Evolutionary conservation across 495 filamentous ascomycete genomes (phyloP), one percentile per base, ranked within the genome.

Genomic region (Neurospora cerealis): DNA sequence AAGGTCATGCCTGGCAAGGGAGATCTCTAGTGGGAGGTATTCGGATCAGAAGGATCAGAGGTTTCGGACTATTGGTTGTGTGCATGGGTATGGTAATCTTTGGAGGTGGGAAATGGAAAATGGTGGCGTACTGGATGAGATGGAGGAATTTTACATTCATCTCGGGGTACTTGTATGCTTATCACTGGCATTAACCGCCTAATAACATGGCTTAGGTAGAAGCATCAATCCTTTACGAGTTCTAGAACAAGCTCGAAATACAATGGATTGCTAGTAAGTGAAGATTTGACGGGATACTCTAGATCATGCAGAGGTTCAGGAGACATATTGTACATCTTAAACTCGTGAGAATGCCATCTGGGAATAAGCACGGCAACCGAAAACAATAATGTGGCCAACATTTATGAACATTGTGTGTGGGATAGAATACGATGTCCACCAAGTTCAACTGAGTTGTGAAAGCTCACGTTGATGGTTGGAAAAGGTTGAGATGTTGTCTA

Each of bases 1-100:
- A 99, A 99, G 84, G 87, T 89, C 39, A 89, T 87, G 77, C 86
- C 87, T 15, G 86, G 88, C 15, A 89, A 89, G 78, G 83, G 83
- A 24, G 84, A 87, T 70, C 74, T 83, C 70, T 87, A 76, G 0
- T 46, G 15, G 19, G 19, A 10, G 19, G 19, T 46, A 46, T 46
- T 46, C 42, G 19, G 42, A 46, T 8, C 19, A 46, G 42, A 21
- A 10, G 21, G 42, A 10, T 10, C 17, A 44, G 7, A n/a, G 19
- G 17, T 44, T 44, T n/a, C 42, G 42, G 42, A 19, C 7, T 2
- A n/a, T 44, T 0, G 48, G 5, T 60, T 24, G 48, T 60, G 5
- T 60, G 21, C 24, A 60, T 28, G 11, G 24, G 21, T 60, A 24
- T 60, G 11, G 11, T 28, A 60, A 15, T 60, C 11, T 24, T 60